Conservation (phyloP, 768 basidiomycete genomes). For the Austroboletus eburneus region DNA sequence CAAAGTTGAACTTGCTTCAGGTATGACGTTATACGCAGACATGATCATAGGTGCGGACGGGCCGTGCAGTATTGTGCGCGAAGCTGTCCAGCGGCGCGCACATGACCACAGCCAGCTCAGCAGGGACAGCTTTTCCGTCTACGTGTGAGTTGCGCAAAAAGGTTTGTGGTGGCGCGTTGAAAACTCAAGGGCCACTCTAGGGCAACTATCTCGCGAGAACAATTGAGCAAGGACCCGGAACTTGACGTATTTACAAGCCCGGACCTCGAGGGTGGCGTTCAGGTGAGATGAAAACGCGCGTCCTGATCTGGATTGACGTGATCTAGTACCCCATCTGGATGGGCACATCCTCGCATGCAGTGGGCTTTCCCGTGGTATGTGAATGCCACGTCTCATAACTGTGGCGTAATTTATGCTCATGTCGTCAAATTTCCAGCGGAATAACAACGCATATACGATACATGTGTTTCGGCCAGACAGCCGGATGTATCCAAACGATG, state of each 20-base stretch:
- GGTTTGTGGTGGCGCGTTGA: too few relatives aligned
- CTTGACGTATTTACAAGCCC: constrained; percentile 24
- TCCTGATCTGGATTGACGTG: neutral
- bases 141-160: too few relatives aligned
- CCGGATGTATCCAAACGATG: constrained; percentile 27
- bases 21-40: constrained; percentile 44
- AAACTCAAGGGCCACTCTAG: constrained; percentile 21
- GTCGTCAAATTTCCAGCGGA: constrained; percentile 5
- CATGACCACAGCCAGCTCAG: constrained; percentile 14
- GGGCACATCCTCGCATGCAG: constrained; percentile 13
- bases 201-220: constrained; percentile 37
- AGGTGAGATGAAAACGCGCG: constrained; percentile 5
- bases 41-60: constrained; percentile 60
- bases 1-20: constrained; percentile 35
- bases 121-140: constrained; percentile 33
- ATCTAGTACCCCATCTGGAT: constrained; percentile 19
- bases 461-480: constrained; percentile 37
- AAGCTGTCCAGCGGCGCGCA: constrained; percentile 31
- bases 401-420: neutral
- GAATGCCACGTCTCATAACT: neutral
- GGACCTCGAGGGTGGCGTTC: constrained; percentile 11
- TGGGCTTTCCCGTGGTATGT: constrained; percentile 17
- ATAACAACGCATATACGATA: constrained; percentile 35
- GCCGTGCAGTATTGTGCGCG: constrained; percentile 36
- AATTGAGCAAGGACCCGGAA: constrained; percentile 38